Base-by-base conservation (phyloP, 148 eudicot genomes). In the Amaranthus hypochondriacus region DNA sequence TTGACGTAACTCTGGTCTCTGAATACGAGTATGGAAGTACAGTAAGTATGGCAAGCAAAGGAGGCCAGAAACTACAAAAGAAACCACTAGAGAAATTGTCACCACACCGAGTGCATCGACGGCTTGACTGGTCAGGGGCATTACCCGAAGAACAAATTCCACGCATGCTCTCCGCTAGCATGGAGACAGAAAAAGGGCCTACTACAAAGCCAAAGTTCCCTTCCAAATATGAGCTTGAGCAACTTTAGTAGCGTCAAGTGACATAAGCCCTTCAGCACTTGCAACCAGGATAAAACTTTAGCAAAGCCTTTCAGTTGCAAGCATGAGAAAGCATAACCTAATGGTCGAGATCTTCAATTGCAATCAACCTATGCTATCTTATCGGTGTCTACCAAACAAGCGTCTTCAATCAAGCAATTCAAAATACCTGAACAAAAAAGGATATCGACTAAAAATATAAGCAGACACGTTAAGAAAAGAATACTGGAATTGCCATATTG, bases 131-230 rank as follows among this genome's bases (percentile, higher is more conserved):
- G 96, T 83, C 86, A 79, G 90, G 97, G 93, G 99, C 99, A 95
- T 95, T 90, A 95, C 92, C 96, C 94, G 86, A 90, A 86, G 75
- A 83, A 90, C 88, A 81, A 75, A 79, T 87, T 86, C 90, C 97
- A 92, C 89, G 93, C 98, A 95, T 95, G 94, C 97, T 92, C 92
- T 89, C 88, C 74, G 83, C 87, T 89, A 90, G 99, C 97, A 89
- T 91, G 91, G 96, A 91, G 86, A 77, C 88, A 74, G 75, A 73
- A 84, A 84, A 78, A 48, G 54, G 77, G 76, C 77, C 82, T 79
- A 71, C 50, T 57, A 67, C 67, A 76, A 70, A 79, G 77, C 76
- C 78, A 79, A 73, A 68, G 77, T 46, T 66, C 83, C 76, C 71
- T 77, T 75, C 77, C 73, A 60, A 53, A 77, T 71, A 72, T 56